Evolutionary conservation across 306 rosid species (phyloP), one percentile per base, ranked within the genome.

Genomic region (Cucurbita maxima): DNA sequence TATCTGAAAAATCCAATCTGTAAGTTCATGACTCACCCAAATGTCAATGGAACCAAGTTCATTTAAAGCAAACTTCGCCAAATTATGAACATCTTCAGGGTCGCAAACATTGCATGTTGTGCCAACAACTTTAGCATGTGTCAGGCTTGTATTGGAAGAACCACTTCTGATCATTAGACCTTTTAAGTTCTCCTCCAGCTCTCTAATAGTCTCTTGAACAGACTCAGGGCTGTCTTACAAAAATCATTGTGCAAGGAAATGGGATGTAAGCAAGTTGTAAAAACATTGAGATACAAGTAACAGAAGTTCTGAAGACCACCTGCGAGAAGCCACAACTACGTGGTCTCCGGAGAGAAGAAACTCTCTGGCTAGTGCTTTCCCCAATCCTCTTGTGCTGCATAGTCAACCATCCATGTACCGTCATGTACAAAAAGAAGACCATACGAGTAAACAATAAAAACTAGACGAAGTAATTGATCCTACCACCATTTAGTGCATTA

Each of bases 341-440:
- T 80, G 94, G 76, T 94, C 97, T 75, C 96, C 96, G 0, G 96
- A 90, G 57, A 90, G 97, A 76, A 94, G 98, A 79, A 94, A 90
- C 78, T 94, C 98, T 13, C 91, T 86, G 13, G 98, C 98, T 73
- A 94, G 88, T 0, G 98, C 98, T 87, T 94, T 94, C 4, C 98
- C 97, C 58, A 94, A 81, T 63, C 98, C 98, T 82, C 98, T 82
- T 63, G 98, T 94, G 80, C 98, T 94, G 94, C 43, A 74, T 15
- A 51, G 41, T 48, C 10, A 51, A 60, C 16, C 69, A 74, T 54
- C 51, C 76, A 64, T 14, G 77, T 22, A 50, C 41, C 47, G 4
- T 44, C 37, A 66, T 43, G 43, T 44, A 66, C 50, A 3, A 43
- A 8, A 12, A 18, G 38, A 67, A 67, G 8, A 20, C 1, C 12